Evolutionary conservation across 106 monocot genomes (phyloP).

Genomic region (Vanilla planifolia): DNA sequence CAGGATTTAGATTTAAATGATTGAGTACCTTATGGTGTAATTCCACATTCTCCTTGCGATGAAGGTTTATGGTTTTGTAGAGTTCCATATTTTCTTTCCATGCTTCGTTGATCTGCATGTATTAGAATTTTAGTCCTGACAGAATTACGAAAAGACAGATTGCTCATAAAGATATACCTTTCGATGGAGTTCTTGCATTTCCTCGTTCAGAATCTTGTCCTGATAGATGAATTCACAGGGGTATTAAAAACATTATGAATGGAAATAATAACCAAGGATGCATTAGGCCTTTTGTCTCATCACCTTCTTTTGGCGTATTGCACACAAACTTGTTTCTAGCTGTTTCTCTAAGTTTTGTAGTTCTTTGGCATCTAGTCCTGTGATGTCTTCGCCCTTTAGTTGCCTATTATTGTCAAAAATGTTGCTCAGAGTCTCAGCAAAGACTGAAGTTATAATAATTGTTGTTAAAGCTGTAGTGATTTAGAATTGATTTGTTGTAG

Average conservation of each 20-base stretch:
- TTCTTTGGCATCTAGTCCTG: slow-evolving; percentile 9
- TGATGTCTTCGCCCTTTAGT: slow-evolving; percentile 18
- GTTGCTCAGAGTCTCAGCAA: background rate
- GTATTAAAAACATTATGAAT: background rate
- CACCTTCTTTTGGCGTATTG: slow-evolving; percentile 14
- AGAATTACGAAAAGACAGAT: background rate
- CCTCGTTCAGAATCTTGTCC: slow-evolving; percentile 38
- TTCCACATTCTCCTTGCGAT: slow-evolving; percentile 17
- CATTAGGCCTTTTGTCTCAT: background rate
- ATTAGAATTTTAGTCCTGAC: background rate
- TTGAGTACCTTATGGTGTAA: slow-evolving; percentile 16
- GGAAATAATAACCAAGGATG: background rate
- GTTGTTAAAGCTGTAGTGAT: too few species aligned
- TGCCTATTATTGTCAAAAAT: slow-evolving; percentile 12
- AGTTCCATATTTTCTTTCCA: slow-evolving; percentile 30
- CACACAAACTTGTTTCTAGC: slow-evolving; percentile 13
- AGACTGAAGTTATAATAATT: too few species aligned
- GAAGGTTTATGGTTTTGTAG: slow-evolving; percentile 11
- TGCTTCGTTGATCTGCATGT: slow-evolving; percentile 19
- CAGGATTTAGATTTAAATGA: background rate
- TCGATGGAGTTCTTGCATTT: slow-evolving; percentile 45
- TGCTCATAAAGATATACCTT: slow-evolving; percentile 24
- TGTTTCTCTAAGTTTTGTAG: slow-evolving; percentile 14
- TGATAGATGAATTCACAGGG: slow-evolving; percentile 11
- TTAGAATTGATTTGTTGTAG: too few species aligned